Evolutionary conservation across 495 filamentous ascomycete species (phyloP), one percentile per base, ranked within the genome.

Genomic region (Penicillium roqueforti): DNA sequence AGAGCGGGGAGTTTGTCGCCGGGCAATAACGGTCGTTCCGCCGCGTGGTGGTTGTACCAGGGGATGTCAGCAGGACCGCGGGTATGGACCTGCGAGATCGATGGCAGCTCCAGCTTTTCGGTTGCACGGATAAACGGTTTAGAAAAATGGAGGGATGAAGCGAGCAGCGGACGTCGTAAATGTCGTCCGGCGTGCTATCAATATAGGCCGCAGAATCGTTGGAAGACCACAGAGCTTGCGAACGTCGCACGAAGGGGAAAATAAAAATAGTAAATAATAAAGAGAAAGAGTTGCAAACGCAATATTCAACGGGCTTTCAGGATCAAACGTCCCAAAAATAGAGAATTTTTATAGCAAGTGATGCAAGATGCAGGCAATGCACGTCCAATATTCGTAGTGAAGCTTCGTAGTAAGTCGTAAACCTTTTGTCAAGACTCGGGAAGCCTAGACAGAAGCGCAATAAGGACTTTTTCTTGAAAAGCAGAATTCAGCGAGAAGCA

Each of bases 61-160:
- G 84, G 74, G 52, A 83, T 80, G 75, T 95, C 88, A 72, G 81
- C 80, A 76, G 84, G 81, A 80, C 87, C 90, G 86, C 91, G 87
- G 83, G 86, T 84, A 72, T 90, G 88, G 81, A 89, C 83, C 80
- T 91, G 88, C 69, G 89, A 87, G 65, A 92, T 87, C 80, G 89
- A 87, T 73, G 92, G 89, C 76, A 93, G 87, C 91, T 95, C 92
- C 92, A 97, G 92, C 81, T 95, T 97, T 88, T 82, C 91, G 91
- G 86, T 90, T 76, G 82, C 81, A 68, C 67, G 55, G 59, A 67
- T 59, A 51, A 68, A 68, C 54, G 62, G 68, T 63, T 74, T 68
- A 66, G 63, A 72, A 60, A 62, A 65, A 58, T 59, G 59, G 47
- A 60, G 59, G 47, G 32, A 46, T 52, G 42, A 53, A 47, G 53